A percentile compares a stretch with the other conserved stretches of the same genome.
phyloP scores from a whole-genome alignment of 2,329 filamentous ascomycete species.

The Penicillium oxalicum region DNA sequence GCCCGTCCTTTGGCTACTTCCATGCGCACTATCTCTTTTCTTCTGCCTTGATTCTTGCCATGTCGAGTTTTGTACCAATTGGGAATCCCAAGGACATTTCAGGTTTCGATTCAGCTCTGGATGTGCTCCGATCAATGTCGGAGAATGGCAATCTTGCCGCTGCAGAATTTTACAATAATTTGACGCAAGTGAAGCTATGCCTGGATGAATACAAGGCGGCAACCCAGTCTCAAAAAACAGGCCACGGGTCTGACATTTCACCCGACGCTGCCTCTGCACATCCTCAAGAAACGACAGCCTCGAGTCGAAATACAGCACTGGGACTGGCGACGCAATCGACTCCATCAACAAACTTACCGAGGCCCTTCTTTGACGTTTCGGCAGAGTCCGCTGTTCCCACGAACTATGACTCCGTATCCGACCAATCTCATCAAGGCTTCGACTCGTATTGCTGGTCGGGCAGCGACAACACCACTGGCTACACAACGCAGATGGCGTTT shows the following conservation, averaged over 20 bases:
- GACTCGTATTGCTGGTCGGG: conserved; percentile 10
- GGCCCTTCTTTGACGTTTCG: neutral
- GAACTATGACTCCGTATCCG: conserved; percentile 7
- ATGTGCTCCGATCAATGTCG: conserved; percentile 29
- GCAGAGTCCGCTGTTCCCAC: neutral
- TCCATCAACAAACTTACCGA: conserved; percentile 1
- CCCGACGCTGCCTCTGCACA: neutral
- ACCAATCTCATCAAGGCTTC: neutral
- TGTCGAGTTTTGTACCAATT: conserved; percentile 32
- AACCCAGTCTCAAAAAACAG: neutral
- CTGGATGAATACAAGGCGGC: conserved; percentile 20
- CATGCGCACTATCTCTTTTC: conserved; percentile 39
- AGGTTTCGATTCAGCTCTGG: conserved; percentile 29
- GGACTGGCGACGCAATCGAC: neutral
- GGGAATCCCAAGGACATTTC: conserved; percentile 27
- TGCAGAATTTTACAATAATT: conserved; percentile 30
- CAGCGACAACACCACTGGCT: conserved; percentile 25
- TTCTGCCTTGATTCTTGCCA: conserved; percentile 33
- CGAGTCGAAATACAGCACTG: neutral
- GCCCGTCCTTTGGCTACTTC: conserved; percentile 37
- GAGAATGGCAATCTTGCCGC: conserved; percentile 34
- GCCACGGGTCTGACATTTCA: neutral
- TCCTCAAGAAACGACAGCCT: neutral
- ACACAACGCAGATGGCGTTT: conserved; percentile 36
- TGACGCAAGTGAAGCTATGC: conserved; percentile 29